These are phyloP conservation scores for Zygoascus meyerae DNA, from an alignment of 1,139 yeast genomes.

Conservation along the genomic window DNA sequence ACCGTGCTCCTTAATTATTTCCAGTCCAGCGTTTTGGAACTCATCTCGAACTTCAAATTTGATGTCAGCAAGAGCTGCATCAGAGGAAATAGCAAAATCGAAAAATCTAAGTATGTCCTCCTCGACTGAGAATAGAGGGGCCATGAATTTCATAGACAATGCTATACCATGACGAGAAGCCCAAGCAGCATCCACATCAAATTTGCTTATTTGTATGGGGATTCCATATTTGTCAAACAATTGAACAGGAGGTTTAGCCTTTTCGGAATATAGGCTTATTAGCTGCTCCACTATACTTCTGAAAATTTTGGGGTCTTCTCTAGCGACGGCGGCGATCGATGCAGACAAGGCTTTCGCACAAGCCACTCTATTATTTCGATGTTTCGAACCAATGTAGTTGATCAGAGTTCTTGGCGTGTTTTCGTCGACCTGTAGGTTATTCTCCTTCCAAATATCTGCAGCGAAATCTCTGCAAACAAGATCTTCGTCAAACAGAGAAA, in stretches of 20 bases:
- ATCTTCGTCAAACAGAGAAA: slow-evolving; percentile 71
- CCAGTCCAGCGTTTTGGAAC: slow-evolving; percentile 84
- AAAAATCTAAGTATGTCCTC: slow-evolving; percentile 45
- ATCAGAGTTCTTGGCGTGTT: slow-evolving; percentile 24
- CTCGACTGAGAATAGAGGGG: slow-evolving; percentile 41
- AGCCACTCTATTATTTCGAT: slow-evolving; percentile 47
- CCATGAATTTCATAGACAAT: slow-evolving; percentile 53
- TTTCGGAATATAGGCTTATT: slow-evolving; percentile 50
- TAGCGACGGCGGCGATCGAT: slow-evolving; percentile 35
- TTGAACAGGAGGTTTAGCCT: slow-evolving; percentile 72
- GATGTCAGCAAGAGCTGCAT: slow-evolving; percentile 65
- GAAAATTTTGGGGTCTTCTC: slow-evolving; percentile 32
- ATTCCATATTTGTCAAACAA: slow-evolving; percentile 74
- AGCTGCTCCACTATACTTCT: slow-evolving; percentile 40
- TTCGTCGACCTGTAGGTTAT: slow-evolving; percentile 47
- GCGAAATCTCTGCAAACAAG: slow-evolving; percentile 56
- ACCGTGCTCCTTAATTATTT: slow-evolving; percentile 62
- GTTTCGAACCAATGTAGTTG: slow-evolving; percentile 19
- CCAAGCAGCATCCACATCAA: slow-evolving; percentile 59
- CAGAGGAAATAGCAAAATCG: slow-evolving; percentile 52
- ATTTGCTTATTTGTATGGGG: slow-evolving; percentile 54
- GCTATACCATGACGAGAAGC: slow-evolving; percentile 81
- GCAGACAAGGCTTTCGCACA: slow-evolving; percentile 57
- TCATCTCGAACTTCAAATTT: slow-evolving; percentile 71
- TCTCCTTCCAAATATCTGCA: slow-evolving; percentile 79